phyloP scores from a whole-genome alignment of 2,329 filamentous ascomycete genomes.

The Aspergillus alliaceus region DNA sequence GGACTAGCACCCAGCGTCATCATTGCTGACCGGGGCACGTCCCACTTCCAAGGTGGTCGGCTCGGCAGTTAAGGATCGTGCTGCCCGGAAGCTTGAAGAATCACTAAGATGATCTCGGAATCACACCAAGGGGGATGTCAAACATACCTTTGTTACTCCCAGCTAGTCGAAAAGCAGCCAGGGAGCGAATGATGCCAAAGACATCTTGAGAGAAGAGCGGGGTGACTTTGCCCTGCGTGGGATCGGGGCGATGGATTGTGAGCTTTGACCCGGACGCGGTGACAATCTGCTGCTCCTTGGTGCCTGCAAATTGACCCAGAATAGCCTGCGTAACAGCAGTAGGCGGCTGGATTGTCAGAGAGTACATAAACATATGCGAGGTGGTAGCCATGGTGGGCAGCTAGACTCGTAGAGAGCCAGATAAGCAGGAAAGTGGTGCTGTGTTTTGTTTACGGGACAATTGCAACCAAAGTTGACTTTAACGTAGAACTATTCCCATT shows the following conservation, averaged over 20 bases:
- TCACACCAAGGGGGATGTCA: slow-evolving; percentile 18
- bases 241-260: slow-evolving; percentile 81
- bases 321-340: slow-evolving; percentile 88
- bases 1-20: slow-evolving; percentile 30
- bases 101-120: slow-evolving; percentile 66
- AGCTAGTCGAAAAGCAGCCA: slow-evolving; percentile 86
- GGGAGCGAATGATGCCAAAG: slow-evolving; percentile 89
- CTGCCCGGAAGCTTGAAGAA: slow-evolving; percentile 62
- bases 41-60: slow-evolving; percentile 28
- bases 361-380: slow-evolving; percentile 98
- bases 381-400: slow-evolving; percentile 82
- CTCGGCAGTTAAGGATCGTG: slow-evolving; percentile 40
- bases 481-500: slow-evolving; percentile 38
- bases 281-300: slow-evolving; percentile 96
- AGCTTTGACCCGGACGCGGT: slow-evolving; percentile 89
- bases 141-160: slow-evolving; percentile 92
- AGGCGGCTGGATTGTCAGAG: slow-evolving; percentile 89
- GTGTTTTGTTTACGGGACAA: slow-evolving; percentile 24
- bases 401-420: slow-evolving; percentile 19
- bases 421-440: slow-evolving; percentile 5
- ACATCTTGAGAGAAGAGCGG: slow-evolving; percentile 88
- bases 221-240: slow-evolving; percentile 79
- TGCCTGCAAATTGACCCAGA: slow-evolving; percentile 91
- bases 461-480: slow-evolving; percentile 27
- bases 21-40: slow-evolving; percentile 36